Conservation (phyloP, 208 protist species). For the Leishmania arabica region DNA sequence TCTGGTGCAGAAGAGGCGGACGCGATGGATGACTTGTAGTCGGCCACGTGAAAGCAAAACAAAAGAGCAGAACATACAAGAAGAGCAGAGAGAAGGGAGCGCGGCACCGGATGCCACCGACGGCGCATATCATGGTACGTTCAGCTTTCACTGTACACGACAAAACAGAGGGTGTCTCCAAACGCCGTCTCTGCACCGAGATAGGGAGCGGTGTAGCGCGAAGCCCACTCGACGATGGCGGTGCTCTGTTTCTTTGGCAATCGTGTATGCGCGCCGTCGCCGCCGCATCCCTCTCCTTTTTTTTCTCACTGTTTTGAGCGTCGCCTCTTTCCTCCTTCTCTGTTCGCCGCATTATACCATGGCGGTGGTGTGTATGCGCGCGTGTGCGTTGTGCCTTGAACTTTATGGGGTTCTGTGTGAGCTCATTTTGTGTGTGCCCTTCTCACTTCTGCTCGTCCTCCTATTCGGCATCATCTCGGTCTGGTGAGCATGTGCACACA, state of each 20-base stretch:
- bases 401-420: neutral
- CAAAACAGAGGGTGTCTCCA: neutral
- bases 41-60: neutral
- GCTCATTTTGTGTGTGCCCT: neutral
- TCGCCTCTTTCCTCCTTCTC: neutral
- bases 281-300: neutral
- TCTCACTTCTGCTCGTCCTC: too few relatives aligned
- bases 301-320: neutral
- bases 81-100: neutral
- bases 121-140: neutral
- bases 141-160: neutral
- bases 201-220: too few relatives aligned
- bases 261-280: too few relatives aligned
- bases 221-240: neutral
- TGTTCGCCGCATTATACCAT: neutral
- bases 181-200: neutral
- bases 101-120: neutral
- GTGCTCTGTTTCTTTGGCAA: neutral
- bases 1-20: constrained; percentile 38
- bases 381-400: neutral
- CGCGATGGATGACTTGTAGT: constrained; percentile 83
- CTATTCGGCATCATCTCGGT: too few relatives aligned
- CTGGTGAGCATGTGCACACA: too few relatives aligned
- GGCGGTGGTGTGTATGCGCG: too few relatives aligned
- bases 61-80: neutral